Evolutionary conservation across 305 asterid genomes (phyloP).

Genomic region (Fraxinus xanthoxyloides): DNA sequence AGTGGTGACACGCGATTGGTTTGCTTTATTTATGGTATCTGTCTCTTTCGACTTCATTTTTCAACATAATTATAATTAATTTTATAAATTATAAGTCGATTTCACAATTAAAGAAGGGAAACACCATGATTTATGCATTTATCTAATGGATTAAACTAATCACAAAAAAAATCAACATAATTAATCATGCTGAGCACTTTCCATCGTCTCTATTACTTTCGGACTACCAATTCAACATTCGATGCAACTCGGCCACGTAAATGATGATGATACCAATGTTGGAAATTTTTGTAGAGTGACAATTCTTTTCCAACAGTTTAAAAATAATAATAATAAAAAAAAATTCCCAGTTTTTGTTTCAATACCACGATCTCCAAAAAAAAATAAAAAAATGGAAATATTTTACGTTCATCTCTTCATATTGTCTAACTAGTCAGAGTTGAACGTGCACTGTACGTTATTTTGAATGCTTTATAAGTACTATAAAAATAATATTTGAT

Average conservation of each 20-base stretch:
- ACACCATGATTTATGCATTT: background rate
- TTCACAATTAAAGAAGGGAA: background rate
- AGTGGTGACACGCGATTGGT: slow-evolving; percentile 11
- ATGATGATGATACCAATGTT: background rate
- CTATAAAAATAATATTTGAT: no score
- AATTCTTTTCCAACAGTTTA: no score
- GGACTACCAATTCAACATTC: background rate
- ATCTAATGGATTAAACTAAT: background rate
- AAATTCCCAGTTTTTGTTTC: no score
- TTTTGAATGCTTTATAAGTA: no score
- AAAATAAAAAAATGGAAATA: no score
- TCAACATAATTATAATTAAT: background rate
- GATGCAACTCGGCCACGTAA: background rate
- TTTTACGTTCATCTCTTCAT: no score
- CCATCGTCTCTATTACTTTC: background rate
- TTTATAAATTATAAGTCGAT: background rate
- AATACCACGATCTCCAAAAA: no score
- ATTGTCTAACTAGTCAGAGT: no score
- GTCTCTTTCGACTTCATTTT: background rate
- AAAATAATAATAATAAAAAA: no score
- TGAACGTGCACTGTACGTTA: no score
- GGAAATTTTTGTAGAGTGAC: background rate
- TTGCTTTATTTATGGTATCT: background rate
- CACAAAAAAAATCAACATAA: background rate
- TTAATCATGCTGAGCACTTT: background rate